These are phyloP conservation scores for Pseudocercospora macadamiae DNA, from an alignment of 2,329 filamentous ascomycete species.

Conservation along the genomic window DNA sequence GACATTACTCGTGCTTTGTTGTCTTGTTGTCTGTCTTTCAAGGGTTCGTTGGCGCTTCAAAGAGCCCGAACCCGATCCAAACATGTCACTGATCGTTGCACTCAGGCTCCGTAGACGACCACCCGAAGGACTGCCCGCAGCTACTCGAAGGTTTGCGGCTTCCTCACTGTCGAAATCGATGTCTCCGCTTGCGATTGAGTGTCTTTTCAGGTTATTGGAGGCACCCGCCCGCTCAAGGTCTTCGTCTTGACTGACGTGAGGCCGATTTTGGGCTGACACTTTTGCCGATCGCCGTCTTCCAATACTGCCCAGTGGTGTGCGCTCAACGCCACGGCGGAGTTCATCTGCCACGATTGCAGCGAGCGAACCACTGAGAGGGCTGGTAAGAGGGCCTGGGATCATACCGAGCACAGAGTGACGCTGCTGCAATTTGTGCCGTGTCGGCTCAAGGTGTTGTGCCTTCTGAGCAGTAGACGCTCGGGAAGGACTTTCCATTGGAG, in stretches of 20 bases:
- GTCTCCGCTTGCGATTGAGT: constrained; percentile 33
- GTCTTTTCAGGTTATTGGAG: constrained; percentile 23
- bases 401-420: constrained; percentile 58
- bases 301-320: constrained; percentile 23
- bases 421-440: constrained; percentile 40
- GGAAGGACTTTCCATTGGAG: constrained; percentile 17
- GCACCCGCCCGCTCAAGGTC: constrained; percentile 5
- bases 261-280: constrained; percentile 11
- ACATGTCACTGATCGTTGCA: constrained; percentile 33
- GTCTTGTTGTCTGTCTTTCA: constrained; percentile 8
- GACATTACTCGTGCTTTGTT: neutral
- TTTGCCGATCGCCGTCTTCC: constrained; percentile 19
- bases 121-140: constrained; percentile 20
- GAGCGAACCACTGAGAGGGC: constrained; percentile 62
- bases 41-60: constrained; percentile 21
- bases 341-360: constrained; percentile 68
- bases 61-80: constrained; percentile 17
- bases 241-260: constrained; percentile 12
- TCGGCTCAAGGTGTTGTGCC: constrained; percentile 28
- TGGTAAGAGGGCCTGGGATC: constrained; percentile 61
- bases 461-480: constrained; percentile 13
- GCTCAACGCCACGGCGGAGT: constrained; percentile 58
- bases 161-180: constrained; percentile 30
- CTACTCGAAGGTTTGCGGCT: constrained; percentile 18
- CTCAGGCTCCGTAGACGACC: constrained; percentile 31